phyloP scores from a whole-genome alignment of 495 filamentous ascomycete species.

The Annulohypoxylon nitens region DNA sequence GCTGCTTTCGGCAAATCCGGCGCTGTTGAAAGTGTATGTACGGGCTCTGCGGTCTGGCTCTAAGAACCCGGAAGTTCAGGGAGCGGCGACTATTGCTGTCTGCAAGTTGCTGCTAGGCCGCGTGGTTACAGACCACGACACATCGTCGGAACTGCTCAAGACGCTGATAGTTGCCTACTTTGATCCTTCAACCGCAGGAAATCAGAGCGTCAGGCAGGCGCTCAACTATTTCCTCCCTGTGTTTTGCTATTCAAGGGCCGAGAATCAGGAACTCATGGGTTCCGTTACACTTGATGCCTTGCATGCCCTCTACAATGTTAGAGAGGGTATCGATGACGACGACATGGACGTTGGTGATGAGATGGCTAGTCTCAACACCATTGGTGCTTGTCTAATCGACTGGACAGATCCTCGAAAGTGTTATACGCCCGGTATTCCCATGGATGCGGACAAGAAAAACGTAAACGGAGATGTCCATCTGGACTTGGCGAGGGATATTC shows the following conservation, averaged over 20 bases:
- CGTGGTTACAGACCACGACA: conserved; percentile 68
- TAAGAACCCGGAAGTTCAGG: conserved; percentile 78
- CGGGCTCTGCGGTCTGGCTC: conserved; percentile 78
- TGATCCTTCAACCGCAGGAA: conserved; percentile 83
- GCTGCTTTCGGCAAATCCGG: conserved; percentile 68
- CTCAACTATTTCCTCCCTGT: conserved; percentile 97
- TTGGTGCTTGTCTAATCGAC: conserved; percentile 85
- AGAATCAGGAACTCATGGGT: conserved; percentile 85
- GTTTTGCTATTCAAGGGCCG: conserved; percentile 84
- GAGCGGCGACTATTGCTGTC: conserved; percentile 82
- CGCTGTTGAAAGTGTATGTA: conserved; percentile 81
- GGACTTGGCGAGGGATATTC: conserved; percentile 71
- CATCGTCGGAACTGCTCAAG: conserved; percentile 78
- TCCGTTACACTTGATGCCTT: conserved; percentile 75
- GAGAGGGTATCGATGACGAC: conserved; percentile 78
- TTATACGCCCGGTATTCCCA: conserved; percentile 73
- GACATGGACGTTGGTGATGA: conserved; percentile 84
- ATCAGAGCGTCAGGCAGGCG: conserved; percentile 88
- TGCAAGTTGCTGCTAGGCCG: conserved; percentile 88
- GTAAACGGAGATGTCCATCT: conserved; percentile 77
- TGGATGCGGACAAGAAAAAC: conserved; percentile 69
- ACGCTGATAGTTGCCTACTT: conserved; percentile 89
- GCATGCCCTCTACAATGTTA: conserved; percentile 72
- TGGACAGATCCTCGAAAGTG: conserved; percentile 97
- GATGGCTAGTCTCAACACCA: conserved; percentile 80